A percentile compares a stretch with the other conserved stretches of the same genome.
These are phyloP conservation scores for Lonicera japonica DNA, from an alignment of 129 eudicot genomes.

Conservation along the genomic window DNA sequence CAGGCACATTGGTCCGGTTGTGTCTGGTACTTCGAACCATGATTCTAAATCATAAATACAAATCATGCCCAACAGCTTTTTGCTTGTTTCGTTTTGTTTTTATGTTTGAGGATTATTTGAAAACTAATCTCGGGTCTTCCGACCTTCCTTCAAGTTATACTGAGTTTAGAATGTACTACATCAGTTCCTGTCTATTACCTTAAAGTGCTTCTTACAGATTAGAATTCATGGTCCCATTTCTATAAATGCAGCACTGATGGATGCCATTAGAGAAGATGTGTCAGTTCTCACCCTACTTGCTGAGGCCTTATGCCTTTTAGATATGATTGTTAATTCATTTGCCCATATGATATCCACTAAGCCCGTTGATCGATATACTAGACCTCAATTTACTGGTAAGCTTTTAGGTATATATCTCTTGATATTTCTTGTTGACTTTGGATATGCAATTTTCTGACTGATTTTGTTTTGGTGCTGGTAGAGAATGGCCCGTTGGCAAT, in stretches of 20 bases:
- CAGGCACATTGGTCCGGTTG: too few species aligned
- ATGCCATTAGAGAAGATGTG: conserved; percentile 85
- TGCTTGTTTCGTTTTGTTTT: too few species aligned
- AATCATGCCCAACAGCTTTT: too few species aligned
- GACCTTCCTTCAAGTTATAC: neutral
- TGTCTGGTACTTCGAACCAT: too few species aligned
- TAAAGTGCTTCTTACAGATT: neutral
- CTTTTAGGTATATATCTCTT: conserved; percentile 6
- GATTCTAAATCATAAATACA: too few species aligned
- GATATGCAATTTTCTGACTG: neutral
- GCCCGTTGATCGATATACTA: conserved; percentile 84
- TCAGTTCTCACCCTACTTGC: conserved; percentile 87
- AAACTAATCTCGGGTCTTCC: conserved; percentile 3
- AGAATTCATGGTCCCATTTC: conserved; percentile 9
- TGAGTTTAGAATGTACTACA: conserved; percentile 4
- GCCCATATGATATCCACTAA: conserved; percentile 92
- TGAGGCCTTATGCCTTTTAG: conserved; percentile 91
- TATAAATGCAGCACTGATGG: conserved; percentile 67
- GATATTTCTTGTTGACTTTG: conserved; percentile 6
- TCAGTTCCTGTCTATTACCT: conserved; percentile 6
- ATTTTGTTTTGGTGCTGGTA: conserved; percentile 23
- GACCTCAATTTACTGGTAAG: conserved; percentile 86
- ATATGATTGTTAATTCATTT: conserved; percentile 95
- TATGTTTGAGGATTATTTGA: too few species aligned
- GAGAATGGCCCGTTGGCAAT: conserved; percentile 96